Evolutionary conservation across 2,329 filamentous ascomycete genomes (phyloP), one percentile per base, ranked within the genome.

Genomic region (Colletotrichum sp.): DNA sequence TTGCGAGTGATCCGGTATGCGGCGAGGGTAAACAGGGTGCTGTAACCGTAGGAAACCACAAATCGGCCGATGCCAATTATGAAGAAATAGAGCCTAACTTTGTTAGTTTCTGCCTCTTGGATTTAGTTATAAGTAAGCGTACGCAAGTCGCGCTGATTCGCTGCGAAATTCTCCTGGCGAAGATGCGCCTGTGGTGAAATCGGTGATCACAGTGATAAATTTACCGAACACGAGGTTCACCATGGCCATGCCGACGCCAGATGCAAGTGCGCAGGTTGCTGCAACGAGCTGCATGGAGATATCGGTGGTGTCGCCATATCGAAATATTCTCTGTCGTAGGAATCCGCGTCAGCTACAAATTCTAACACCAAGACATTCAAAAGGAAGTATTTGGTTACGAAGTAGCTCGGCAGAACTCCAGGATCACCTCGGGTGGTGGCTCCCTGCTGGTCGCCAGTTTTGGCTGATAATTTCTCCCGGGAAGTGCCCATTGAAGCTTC

Each of bases 31-130:
- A 90, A 80, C 66, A 85, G 81, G 5, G 83, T 79, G 64, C 85
- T 85, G 80, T 87, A 86, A n/a, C 86, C 79, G 77, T 92, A 92
- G 15, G 88, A 85, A 18, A 90, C 81, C 30, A 83, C 79, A 74
- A 92, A 89, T 60, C 89, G 87, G 0, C 82, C 90, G 67, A 92
- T 83, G 78, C 91, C 91, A 15, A 92, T 84, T 76, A 92, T 92
- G 30, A 92, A 84, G 78, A 92, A 91, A 80, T 89, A 92, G 7
- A 92, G 82, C 0, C 88, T 89, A n/a, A 1, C 3, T 36, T 2
- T 16, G 55, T 71, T 10, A 57, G 69, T 39, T 18, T 2, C 30
- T 18, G 15, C 28, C 3, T 21, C 5, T 21, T n/a, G 8, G 4
- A 5, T 12, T 4, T 16, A 6, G 2, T n/a, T 4, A 21, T 21